phyloP scores from a whole-genome alignment of 2,329 filamentous ascomycete genomes.

The Albifimbria verrucaria region DNA sequence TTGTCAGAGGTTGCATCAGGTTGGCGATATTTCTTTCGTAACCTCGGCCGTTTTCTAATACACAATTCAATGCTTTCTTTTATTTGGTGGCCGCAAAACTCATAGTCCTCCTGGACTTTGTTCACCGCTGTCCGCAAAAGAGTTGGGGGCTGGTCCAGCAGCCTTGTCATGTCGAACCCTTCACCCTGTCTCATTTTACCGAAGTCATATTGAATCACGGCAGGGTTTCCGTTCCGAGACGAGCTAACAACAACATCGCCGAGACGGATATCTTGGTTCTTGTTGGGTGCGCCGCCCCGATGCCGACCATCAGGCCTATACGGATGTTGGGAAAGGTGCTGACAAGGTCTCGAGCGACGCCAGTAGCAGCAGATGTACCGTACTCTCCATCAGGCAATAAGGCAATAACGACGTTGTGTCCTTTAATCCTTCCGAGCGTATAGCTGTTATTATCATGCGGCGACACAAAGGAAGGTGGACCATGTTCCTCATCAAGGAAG shows the following conservation, averaged over 20 bases:
- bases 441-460: conserved; percentile 11
- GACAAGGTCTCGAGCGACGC: conserved; percentile 21
- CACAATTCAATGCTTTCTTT: not conserved
- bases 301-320: conserved; percentile 11
- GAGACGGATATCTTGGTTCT: conserved; percentile 29
- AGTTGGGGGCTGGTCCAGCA: conserved; percentile 13
- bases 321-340: conserved; percentile 24
- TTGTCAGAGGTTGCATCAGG: conserved; percentile 6
- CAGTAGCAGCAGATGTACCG: conserved; percentile 11
- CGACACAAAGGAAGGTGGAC: conserved; percentile 18
- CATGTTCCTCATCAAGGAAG: conserved; percentile 32
- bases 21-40: conserved; percentile 9
- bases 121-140: conserved; percentile 9
- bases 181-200: conserved; percentile 17
- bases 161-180: conserved; percentile 8
- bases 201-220: conserved; percentile 23
- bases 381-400: conserved; percentile 7
- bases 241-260: conserved; percentile 21
- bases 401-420: conserved; percentile 15
- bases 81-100: conserved; percentile 11
- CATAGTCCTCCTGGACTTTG: conserved; percentile 5
- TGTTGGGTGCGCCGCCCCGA: conserved; percentile 30
- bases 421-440: conserved; percentile 8
- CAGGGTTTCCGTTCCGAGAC: conserved; percentile 2
- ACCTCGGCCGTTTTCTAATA: conserved; percentile 6